Base-by-base conservation (phyloP, 2,329 filamentous ascomycete genomes). In the Clathrospora elynae region DNA sequence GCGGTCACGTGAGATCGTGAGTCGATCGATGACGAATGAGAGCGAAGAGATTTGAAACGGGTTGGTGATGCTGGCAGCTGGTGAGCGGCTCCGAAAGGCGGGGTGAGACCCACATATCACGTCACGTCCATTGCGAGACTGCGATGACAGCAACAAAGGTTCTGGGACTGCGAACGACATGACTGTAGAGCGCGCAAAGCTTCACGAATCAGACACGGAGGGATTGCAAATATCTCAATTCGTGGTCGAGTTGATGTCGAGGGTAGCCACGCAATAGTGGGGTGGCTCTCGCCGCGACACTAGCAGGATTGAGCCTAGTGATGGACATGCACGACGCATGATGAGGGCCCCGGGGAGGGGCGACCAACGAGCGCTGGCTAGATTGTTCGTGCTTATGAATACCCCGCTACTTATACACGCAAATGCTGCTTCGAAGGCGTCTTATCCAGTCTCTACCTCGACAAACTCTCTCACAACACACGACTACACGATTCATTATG, bases 361-460 rank as follows among this genome's bases (percentile, higher is more conserved):
- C 57, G 54, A 43, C 52, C 10, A 42, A 51, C 49, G 47, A 38
- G 54, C 35, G 53, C 29, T 50, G 50, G 52, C 58, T 51, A 60
- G 58, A 59, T 49, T 49, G 24, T 51, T 47, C 32, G 31, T 54
- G 58, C 56, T 62, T 62, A 62, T 59, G 58, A 62, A 62, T 61
- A 53, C 58, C 52, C 49, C 51, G 37, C 53, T 51, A 53, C 58
- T 48, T 51, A 55, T 59, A 61, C 48, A 39, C 31, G 47, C 47
- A 32, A 31, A 47, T 37, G 38, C 42, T 35, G 32, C 46, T 46
- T 12, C 38, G 20, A 18, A 34, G 28, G 13, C 37, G 22, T 12
- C 4, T 9, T 41, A 32, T 36, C 23, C 28, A 42, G 41, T 35
- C 46, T 45, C 46, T 44, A 35, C 34, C 25, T 10, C 36, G 33